These are phyloP conservation scores for Rhododendron molle DNA, from an alignment of 148 eudicot species.

Conservation along the genomic window DNA sequence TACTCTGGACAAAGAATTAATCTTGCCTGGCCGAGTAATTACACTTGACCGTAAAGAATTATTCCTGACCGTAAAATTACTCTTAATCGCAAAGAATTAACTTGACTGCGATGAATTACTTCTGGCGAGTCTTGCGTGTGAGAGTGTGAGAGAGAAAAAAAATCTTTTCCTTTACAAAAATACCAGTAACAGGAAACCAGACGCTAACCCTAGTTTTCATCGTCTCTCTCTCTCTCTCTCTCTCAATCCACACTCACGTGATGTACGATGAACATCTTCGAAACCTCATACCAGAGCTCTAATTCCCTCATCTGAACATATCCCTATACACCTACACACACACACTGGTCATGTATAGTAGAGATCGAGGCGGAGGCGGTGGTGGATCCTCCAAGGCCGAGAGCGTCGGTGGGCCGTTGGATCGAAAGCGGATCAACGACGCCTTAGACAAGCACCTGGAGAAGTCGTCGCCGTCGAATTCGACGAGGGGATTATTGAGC, in stretches of 20 bases:
- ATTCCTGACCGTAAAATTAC: too few species aligned
- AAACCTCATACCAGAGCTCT: not conserved
- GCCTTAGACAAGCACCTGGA: conserved; percentile 69
- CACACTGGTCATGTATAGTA: conserved; percentile 29
- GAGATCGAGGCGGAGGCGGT: conserved; percentile 37
- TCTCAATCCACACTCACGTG: not conserved
- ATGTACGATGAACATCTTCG: not conserved
- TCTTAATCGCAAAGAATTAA: too few species aligned
- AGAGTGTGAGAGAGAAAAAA: not conserved
- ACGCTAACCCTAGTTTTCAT: conserved; percentile 31
- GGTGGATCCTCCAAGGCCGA: conserved; percentile 40
- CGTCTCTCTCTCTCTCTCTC: too few species aligned
- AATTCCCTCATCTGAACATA: not conserved
- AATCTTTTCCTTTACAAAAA: not conserved
- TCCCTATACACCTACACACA: not conserved
- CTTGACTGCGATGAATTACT: too few species aligned
- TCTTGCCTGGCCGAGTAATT: too few species aligned
- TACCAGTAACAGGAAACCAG: not conserved
- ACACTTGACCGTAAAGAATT: too few species aligned
- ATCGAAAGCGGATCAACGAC: conserved; percentile 76
- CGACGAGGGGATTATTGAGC: conserved; percentile 44
- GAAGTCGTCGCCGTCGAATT: conserved; percentile 51
- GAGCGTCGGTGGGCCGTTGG: conserved; percentile 38
- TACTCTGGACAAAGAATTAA: too few species aligned
- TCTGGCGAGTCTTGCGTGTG: too few species aligned